Conservation (phyloP, 2,329 filamentous ascomycete genomes). For the Acrocalymma vagum region DNA sequence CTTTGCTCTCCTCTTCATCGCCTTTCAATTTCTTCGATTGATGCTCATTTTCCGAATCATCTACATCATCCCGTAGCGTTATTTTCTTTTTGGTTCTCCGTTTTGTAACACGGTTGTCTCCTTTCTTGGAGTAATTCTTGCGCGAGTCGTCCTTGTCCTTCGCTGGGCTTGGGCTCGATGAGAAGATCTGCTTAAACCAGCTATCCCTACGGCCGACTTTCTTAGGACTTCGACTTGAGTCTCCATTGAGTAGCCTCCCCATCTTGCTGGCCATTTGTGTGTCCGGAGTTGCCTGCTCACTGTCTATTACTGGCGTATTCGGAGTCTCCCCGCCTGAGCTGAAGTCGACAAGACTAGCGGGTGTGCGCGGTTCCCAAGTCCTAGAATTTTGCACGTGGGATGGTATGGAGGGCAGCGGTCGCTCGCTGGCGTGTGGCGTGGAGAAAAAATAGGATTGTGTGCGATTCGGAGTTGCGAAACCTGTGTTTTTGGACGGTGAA, state of each 20-base stretch:
- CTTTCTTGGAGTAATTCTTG: conserved; percentile 45
- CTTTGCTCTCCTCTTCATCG: conserved; percentile 14
- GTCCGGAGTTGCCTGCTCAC: conserved; percentile 53
- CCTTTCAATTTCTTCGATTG: conserved; percentile 4
- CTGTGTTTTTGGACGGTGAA: conserved; percentile 59
- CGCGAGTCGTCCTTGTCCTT: conserved; percentile 46
- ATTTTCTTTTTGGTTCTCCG: conserved; percentile 40
- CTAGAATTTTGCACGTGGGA: conserved; percentile 40
- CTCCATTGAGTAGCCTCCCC: conserved; percentile 32
- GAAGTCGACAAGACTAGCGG: conserved; percentile 49
- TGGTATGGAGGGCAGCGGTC: conserved; percentile 50
- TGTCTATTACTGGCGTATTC: conserved; percentile 54
- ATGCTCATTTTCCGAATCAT: conserved; percentile 35
- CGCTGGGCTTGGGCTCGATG: conserved; percentile 47
- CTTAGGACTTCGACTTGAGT: conserved; percentile 36
- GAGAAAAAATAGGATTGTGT: conserved; percentile 59
- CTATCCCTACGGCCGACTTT: conserved; percentile 43
- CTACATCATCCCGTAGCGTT: conserved; percentile 23
- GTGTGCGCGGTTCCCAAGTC: conserved; percentile 46
- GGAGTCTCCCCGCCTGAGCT: conserved; percentile 61
- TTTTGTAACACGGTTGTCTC: conserved; percentile 50
- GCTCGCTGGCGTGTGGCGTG: conserved; percentile 38
- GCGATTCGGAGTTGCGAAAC: conserved; percentile 44
- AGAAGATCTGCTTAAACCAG: conserved; percentile 35
- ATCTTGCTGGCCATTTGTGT: conserved; percentile 39